Base-by-base conservation (phyloP, 371 early-diverging fungal species). In the Capillidium heterosporum region DNA sequence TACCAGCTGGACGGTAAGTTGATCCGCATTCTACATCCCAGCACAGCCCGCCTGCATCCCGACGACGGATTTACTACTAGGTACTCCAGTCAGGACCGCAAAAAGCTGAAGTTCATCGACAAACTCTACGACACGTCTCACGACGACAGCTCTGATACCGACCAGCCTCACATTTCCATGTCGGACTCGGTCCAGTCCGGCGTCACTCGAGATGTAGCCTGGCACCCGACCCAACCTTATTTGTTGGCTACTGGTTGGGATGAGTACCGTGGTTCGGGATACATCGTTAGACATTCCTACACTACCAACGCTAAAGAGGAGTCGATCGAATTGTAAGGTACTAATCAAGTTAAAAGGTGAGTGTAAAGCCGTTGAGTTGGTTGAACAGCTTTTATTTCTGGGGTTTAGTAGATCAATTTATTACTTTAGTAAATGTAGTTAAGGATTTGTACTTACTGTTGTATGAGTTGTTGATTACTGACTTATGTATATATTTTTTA, bases 1-100 rank as follows among this genome's bases (percentile, higher is more conserved):
- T 71, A 68, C 47, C 64, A 67, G 27, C 35, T 70, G 57, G 65
- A 67, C 54, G 71, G 68, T 21, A 62, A 59, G 1, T 52, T 60
- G 2, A 60, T 59, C 17, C 63, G 61, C 31, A 60, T 57, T 13
- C 47, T 68, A 48, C 65, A 67, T 56, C 59, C 61, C 0, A 26
- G 48, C 1, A 58, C 32, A 47, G 64, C 64, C 10, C 59, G 65
- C 15, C 60, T 57, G 19, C n/a, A 28, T 11, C 43, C 58, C 44
- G 53, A 53, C 21, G 53, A 53, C 23, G 53, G 53, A 24, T 11
- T 35, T 10, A 24, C n/a, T 15, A n/a, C 15, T n/a, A 3, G 24
- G 19, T 32, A 21, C 39, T 40, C 53, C 11, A 35, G 35, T 17
- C 53, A n/a, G 21, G 32, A 21, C 15, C 7, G 10, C 17, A 15